Evolutionary conservation across 371 early-diverging fungal species (phyloP).

Genomic region (Haplosporangium sp.): DNA sequence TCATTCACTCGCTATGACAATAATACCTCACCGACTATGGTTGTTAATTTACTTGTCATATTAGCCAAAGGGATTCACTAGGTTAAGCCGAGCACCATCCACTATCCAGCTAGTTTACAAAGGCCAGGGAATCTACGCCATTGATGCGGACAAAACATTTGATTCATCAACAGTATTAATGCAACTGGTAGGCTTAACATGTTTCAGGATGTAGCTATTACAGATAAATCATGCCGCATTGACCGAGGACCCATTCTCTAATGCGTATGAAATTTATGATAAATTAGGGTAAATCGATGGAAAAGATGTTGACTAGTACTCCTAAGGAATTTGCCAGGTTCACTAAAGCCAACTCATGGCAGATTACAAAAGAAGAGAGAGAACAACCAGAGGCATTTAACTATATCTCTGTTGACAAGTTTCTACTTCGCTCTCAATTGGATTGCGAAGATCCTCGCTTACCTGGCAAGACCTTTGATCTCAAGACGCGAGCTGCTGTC

Average conservation of each 20-base stretch:
- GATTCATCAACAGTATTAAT: slow-evolving; percentile 77
- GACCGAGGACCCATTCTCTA: background rate
- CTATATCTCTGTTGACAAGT: slow-evolving; percentile 57
- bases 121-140: slow-evolving; percentile 81
- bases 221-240: background rate
- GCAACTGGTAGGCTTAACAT: slow-evolving; percentile 62
- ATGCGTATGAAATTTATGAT: background rate
- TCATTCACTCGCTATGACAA: background rate
- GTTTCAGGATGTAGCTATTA: background rate
- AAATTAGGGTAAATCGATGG: slow-evolving; percentile 85
- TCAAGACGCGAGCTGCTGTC: slow-evolving; percentile 92
- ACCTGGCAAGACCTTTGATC: slow-evolving; percentile 87
- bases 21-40: too few species aligned
- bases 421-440: slow-evolving; percentile 91
- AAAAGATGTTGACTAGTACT: slow-evolving; percentile 80
- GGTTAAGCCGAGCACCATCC: slow-evolving; percentile 31
- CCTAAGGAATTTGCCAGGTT: slow-evolving; percentile 75
- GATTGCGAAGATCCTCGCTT: slow-evolving; percentile 87
- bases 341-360: slow-evolving; percentile 65
- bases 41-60: background rate
- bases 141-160: slow-evolving; percentile 87
- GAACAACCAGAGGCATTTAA: slow-evolving; percentile 62
- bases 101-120: slow-evolving; percentile 45
- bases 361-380: slow-evolving; percentile 57
- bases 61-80: slow-evolving; percentile 48